Percentiles rank a stretch among this genome's conserved stretches.
phyloP scores from a whole-genome alignment of 2,329 filamentous ascomycete genomes.

The Venturia effusa region DNA sequence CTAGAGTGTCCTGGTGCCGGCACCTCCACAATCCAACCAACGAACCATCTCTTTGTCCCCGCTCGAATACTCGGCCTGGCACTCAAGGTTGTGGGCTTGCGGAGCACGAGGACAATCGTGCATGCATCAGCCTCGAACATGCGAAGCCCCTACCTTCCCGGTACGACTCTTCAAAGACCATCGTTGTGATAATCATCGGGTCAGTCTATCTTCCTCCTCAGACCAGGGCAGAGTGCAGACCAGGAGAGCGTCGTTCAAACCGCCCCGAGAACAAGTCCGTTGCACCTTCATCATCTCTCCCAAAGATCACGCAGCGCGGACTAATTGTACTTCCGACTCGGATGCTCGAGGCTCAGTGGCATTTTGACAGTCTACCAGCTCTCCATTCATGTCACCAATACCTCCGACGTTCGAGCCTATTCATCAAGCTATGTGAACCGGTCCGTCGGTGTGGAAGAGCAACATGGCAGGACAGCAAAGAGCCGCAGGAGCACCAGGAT shows the following conservation, averaged over 20 bases:
- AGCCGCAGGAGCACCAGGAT: not conserved
- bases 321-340: not conserved
- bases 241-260: not conserved
- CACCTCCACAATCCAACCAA: not conserved
- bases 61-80: not conserved
- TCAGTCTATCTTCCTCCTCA: not conserved
- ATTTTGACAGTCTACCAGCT: not conserved
- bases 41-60: too few relatives aligned
- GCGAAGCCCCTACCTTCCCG: not conserved
- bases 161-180: not conserved
- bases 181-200: not conserved
- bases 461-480: constrained; percentile 3
- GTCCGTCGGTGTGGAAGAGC: not conserved
- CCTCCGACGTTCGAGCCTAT: not conserved
- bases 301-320: not conserved
- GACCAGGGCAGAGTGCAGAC: too few relatives aligned
- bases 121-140: not conserved
- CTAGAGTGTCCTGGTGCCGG: too few relatives aligned
- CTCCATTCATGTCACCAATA: not conserved
- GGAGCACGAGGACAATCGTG: not conserved
- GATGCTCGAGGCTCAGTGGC: not conserved
- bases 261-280: not conserved
- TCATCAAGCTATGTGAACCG: not conserved
- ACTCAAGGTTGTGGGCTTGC: not conserved
- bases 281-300: not conserved